Evolutionary conservation across 805 yeast genomes (phyloP).

Genomic region (Diddensiella transvaalensis): DNA sequence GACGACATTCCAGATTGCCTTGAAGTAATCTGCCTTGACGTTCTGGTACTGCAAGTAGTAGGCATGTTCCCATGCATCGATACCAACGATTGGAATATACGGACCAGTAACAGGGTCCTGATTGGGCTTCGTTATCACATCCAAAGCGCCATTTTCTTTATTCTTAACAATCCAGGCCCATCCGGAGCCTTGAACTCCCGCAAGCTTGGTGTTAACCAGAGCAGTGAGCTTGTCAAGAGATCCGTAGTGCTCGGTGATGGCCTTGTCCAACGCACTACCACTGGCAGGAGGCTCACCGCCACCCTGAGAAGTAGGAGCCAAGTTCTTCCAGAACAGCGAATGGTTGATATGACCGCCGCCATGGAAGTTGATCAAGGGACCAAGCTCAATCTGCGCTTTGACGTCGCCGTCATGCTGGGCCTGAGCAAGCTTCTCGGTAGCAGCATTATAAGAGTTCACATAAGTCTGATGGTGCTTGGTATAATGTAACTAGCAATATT

Average conservation of each 20-base stretch:
- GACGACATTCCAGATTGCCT: constrained; percentile 90
- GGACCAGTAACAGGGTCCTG: constrained; percentile 80
- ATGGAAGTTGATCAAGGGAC: constrained; percentile 79
- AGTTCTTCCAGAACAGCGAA: constrained; percentile 79
- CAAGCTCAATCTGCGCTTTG: constrained; percentile 54
- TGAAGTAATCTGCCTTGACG: constrained; percentile 87
- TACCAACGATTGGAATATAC: constrained; percentile 74
- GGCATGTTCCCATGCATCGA: constrained; percentile 97
- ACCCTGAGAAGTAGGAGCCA: constrained; percentile 69
- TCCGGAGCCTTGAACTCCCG: constrained; percentile 92
- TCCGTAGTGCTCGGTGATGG: constrained; percentile 64
- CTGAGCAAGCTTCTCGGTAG: constrained; percentile 66
- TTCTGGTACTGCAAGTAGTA: constrained; percentile 91
- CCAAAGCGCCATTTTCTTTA: constrained; percentile 63
- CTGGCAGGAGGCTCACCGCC: constrained; percentile 67
- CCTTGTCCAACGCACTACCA: constrained; percentile 54
- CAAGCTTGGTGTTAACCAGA: constrained; percentile 64
- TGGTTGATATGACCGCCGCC: constrained; percentile 92
- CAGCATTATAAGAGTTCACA: constrained; percentile 78
- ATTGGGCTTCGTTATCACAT: constrained; percentile 76
- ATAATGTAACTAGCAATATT: constrained; percentile 49
- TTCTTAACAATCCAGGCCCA: constrained; percentile 92
- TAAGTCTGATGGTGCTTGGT: constrained; percentile 91
- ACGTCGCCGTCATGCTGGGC: constrained; percentile 59
- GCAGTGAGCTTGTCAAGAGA: constrained; percentile 63